Conservation (phyloP, 768 basidiomycete genomes). For the Mycena venus region DNA sequence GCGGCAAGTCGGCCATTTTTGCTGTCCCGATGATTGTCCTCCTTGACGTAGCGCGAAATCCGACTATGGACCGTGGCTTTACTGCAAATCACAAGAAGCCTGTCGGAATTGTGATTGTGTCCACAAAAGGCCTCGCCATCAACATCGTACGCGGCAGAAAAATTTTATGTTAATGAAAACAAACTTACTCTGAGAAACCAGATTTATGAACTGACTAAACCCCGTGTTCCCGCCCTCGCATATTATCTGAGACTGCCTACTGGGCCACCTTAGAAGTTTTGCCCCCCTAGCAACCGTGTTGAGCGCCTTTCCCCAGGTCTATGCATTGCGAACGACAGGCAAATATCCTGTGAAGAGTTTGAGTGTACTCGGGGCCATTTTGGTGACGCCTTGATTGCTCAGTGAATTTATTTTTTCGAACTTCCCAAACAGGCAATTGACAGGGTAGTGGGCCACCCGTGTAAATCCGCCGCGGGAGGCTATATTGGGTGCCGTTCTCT, state of each 20-base stretch:
- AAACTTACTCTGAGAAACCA: not conserved
- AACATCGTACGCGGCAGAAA: not conserved
- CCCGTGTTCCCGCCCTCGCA: not conserved
- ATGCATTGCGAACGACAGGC: too few relatives aligned
- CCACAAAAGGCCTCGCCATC: constrained; percentile 2
- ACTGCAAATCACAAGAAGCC: not conserved
- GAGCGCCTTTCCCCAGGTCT: too few relatives aligned
- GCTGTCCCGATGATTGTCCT: not conserved
- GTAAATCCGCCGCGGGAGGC: too few relatives aligned
- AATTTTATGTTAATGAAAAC: not conserved
- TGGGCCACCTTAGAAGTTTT: too few relatives aligned
- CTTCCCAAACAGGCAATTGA: too few relatives aligned
- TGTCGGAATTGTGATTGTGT: not conserved
- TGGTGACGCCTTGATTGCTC: too few relatives aligned
- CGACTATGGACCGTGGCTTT: not conserved
- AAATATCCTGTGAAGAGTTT: too few relatives aligned
- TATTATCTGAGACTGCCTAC: too few relatives aligned
- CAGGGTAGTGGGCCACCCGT: too few relatives aligned
- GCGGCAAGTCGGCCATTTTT: constrained; percentile 14
- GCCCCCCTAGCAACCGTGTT: not conserved
- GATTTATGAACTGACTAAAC: not conserved
- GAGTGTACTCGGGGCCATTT: too few relatives aligned
- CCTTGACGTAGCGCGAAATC: not conserved
- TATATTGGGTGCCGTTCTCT: too few relatives aligned
- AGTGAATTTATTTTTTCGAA: too few relatives aligned